phyloP scores from a whole-genome alignment of 768 basidiomycete species.

The Amanita pseudoporphyria region DNA sequence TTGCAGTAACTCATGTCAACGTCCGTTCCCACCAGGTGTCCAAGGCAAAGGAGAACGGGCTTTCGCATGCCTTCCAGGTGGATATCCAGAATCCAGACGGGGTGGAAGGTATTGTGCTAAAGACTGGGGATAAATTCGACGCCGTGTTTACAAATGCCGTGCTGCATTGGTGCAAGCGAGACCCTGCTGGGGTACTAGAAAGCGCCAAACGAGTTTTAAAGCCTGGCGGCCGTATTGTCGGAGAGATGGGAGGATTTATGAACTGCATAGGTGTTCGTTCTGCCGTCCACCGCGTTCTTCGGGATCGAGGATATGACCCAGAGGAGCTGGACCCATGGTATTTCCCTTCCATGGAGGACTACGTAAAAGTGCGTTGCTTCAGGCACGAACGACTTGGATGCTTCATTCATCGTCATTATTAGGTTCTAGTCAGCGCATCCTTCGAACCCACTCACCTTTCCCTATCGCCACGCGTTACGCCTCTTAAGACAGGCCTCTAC shows the following conservation, averaged over 20 bases:
- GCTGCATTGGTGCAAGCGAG: conserved; percentile 78
- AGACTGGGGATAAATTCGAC: conserved; percentile 35
- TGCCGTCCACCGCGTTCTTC: conserved; percentile 44
- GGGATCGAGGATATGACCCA: conserved; percentile 47
- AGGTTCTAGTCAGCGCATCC: conserved; percentile 50
- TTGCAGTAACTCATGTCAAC: not conserved
- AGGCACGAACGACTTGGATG: not conserved
- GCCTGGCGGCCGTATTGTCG: conserved; percentile 61
- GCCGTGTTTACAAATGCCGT: conserved; percentile 75
- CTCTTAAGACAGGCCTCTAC: conserved; percentile 37
- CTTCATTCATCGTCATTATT: conserved; percentile 3
- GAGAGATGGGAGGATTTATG: conserved; percentile 71
- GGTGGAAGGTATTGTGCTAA: not conserved
- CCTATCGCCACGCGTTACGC: conserved; percentile 46
- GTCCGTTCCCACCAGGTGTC: conserved; percentile 32
- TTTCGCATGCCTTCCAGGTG: conserved; percentile 36
- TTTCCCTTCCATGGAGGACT: conserved; percentile 67
- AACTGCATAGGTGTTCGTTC: conserved; percentile 63
- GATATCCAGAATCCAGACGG: conserved; percentile 43
- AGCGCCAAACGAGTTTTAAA: conserved; percentile 54
- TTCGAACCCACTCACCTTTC: conserved; percentile 47
- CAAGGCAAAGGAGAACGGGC: conserved; percentile 38
- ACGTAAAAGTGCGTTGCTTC: conserved; percentile 35
- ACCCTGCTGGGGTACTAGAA: conserved; percentile 56
- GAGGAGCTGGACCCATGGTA: conserved; percentile 69